Evolutionary conservation across 2,329 filamentous ascomycete species (phyloP), one percentile per base, ranked within the genome.

Genomic region (Herpotrichia juniperi): DNA sequence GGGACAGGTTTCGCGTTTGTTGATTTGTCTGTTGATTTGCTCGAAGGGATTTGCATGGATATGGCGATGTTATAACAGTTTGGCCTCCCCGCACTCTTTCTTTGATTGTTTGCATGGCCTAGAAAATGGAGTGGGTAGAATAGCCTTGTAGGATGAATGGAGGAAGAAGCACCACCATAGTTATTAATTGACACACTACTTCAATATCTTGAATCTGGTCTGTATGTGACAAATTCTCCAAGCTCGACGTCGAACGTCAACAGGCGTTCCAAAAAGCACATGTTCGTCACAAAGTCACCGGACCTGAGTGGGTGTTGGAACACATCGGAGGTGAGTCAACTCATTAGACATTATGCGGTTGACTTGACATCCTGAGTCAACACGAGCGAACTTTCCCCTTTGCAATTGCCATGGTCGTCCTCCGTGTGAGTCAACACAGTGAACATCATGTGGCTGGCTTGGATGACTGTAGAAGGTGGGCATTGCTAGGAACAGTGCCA

Each of bases 121-220:
- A 19, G 47, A 25, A 42, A 51, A 34, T 39, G 40, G 42, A 14
- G 32, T 37, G 37, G 42, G 47, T 35, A 44, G 47, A 44, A 11
- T 35, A 48, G 17, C 14, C 22, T 49, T 35, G 39, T 44, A 42
- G 37, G 39, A 30, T 32, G n/a, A n/a, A 24, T 21, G 2, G 4
- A 16, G 21, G 37, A 14, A 28, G 6, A 19, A 21, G 19, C 14
- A 6, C 12, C 37, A 11, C 19, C 12, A 34, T 35, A 47, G 44
- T 47, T 37, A 37, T 47, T n/a, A 47, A 47, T 47, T 21, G 31
- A 47, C 31, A 24, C 25, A 40, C 19, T 40, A 40, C 12, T 25
- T 24, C 37, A 40, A 40, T 14, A 37, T 24, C 6, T 7, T 40
- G 21, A 11, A 25, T 25, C 10, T 25, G 11, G 6, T 9, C 19